These are phyloP conservation scores for Coemansia sp. DNA, from an alignment of 371 early-diverging fungal species.

Conservation along the genomic window DNA sequence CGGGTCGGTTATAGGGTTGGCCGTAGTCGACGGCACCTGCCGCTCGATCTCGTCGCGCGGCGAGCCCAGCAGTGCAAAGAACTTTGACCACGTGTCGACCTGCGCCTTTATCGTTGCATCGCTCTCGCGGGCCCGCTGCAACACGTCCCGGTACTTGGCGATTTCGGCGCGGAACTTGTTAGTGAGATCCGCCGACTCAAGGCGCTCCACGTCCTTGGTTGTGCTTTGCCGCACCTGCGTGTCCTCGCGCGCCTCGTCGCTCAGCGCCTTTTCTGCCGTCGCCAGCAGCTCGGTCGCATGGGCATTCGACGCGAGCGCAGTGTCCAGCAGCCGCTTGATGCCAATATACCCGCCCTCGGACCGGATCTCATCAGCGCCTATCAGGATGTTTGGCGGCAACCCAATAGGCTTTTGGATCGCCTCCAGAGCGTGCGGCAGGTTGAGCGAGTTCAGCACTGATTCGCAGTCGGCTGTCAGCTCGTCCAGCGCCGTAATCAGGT, in stretches of 20 bases:
- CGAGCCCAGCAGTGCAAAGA: conserved; percentile 60
- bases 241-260: conserved; percentile 73
- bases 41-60: conserved; percentile 50
- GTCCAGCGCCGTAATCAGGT: conserved; percentile 61
- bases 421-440: conserved; percentile 69
- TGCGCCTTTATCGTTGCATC: conserved; percentile 66
- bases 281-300: conserved; percentile 52
- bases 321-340: conserved; percentile 64
- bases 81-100: conserved; percentile 62
- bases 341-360: conserved; percentile 67
- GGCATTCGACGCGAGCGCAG: conserved; percentile 57
- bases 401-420: conserved; percentile 65
- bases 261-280: conserved; percentile 66
- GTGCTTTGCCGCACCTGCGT: conserved; percentile 59
- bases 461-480: conserved; percentile 63
- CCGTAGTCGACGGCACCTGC: conserved; percentile 54
- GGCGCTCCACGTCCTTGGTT: conserved; percentile 56
- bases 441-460: conserved; percentile 62
- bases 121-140: conserved; percentile 67
- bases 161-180: conserved; percentile 61
- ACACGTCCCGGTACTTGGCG: conserved; percentile 59
- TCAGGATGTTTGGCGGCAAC: conserved; percentile 64
- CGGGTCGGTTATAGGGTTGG: conserved; percentile 53
- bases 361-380: conserved; percentile 72
- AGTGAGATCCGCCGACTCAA: conserved; percentile 63